These are phyloP conservation scores for Litsea cubeba DNA, from an alignment of 164 flowering plant genomes.

Conservation along the genomic window DNA sequence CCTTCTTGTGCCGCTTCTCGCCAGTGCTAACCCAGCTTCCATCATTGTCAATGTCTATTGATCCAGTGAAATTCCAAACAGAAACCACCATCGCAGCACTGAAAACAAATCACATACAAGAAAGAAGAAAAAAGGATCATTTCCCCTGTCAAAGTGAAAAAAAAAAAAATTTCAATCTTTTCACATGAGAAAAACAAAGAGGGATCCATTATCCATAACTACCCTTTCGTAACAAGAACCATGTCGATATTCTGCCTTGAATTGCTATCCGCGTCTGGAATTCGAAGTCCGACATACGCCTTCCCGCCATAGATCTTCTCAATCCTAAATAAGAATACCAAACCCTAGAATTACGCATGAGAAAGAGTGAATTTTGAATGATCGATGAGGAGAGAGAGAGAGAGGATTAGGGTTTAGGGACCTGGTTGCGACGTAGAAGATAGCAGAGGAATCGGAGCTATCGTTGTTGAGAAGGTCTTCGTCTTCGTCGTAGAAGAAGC, in stretches of 20 bases:
- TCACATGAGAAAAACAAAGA: background rate
- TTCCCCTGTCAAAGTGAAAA: background rate
- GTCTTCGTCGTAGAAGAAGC: conserved; percentile 43
- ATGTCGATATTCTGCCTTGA: conserved; percentile 59
- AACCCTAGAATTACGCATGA: background rate
- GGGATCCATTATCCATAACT: background rate
- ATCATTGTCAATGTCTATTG: conserved; percentile 46
- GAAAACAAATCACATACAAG: conserved; percentile 1
- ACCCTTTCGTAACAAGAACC: conserved; percentile 62
- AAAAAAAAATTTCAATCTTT: background rate
- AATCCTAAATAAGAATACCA: conserved; percentile 28
- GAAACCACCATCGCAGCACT: conserved; percentile 65
- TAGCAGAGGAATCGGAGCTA: conserved; percentile 42
- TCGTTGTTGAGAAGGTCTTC: conserved; percentile 51
- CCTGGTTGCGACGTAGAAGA: conserved; percentile 70
- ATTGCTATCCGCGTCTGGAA: conserved; percentile 79
- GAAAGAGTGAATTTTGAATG: background rate
- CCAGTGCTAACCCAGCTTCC: conserved; percentile 67
- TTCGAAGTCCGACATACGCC: conserved; percentile 70
- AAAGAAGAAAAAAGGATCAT: background rate
- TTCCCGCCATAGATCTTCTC: conserved; percentile 85
- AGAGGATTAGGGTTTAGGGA: conserved; percentile 8
- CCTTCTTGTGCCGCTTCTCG: conserved; percentile 29
- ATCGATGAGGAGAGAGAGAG: background rate
- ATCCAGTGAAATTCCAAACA: conserved; percentile 64